Percentiles rank a stretch among this genome's conserved stretches.
Conservation (phyloP, 257 asterid species). For the Lavandula angustifolia region DNA sequence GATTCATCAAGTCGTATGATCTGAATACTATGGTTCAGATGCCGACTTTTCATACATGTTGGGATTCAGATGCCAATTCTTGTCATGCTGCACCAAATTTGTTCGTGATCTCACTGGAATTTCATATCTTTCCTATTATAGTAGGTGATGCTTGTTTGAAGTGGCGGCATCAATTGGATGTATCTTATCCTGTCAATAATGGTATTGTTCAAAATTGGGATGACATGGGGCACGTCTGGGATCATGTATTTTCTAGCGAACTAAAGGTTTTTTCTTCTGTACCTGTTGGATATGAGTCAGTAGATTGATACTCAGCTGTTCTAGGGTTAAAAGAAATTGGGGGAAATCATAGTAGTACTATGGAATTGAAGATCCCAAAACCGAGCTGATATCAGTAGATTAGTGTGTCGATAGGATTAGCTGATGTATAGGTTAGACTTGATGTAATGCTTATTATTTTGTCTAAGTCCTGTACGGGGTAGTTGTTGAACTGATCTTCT, state of each 20-base stretch:
- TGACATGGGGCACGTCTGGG: constrained; percentile 97
- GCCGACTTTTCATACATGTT: constrained; percentile 4
- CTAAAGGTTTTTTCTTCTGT: constrained; percentile 62
- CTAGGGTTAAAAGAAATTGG: too few relatives aligned
- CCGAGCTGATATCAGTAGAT: too few relatives aligned
- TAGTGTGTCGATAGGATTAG: too few relatives aligned
- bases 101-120: constrained; percentile 16
- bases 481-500: too few relatives aligned
- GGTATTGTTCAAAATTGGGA: constrained; percentile 99
- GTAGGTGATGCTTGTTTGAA: constrained; percentile 95
- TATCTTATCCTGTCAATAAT: constrained; percentile 93
- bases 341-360: too few relatives aligned
- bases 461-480: too few relatives aligned
- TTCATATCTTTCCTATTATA: constrained; percentile 40
- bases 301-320: too few relatives aligned
- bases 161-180: constrained; percentile 90
- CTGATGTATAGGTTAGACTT: too few relatives aligned
- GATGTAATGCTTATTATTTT: too few relatives aligned
- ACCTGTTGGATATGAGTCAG: too few relatives aligned
- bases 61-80: constrained; percentile 6
- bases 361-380: too few relatives aligned
- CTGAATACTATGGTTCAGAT: constrained; percentile 21
- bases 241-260: constrained; percentile 88
- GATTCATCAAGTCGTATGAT: constrained; percentile 9
- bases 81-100: constrained; percentile 13